Percentiles rank a stretch among this genome's conserved stretches.
phyloP scores from a whole-genome alignment of 164 flowering plant genomes.

The Aristolochia californica region DNA sequence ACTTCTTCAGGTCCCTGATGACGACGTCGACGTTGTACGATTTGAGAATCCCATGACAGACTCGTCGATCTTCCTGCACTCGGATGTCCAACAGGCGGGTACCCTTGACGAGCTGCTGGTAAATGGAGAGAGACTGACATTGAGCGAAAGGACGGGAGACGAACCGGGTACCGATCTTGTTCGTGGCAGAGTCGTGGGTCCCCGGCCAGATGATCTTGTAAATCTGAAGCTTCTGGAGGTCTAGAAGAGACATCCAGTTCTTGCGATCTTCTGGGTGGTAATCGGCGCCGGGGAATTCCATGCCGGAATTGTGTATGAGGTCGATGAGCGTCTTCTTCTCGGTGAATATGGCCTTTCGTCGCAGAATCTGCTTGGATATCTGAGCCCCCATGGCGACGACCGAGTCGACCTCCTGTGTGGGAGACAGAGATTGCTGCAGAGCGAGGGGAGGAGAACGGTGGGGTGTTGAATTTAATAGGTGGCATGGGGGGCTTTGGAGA shows the following conservation, averaged over 20 bases:
- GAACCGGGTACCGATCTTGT: conserved; percentile 58
- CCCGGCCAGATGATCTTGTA: conserved; percentile 89
- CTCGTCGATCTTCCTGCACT: conserved; percentile 57
- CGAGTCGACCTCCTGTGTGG: too few species aligned
- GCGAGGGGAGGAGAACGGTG: too few species aligned
- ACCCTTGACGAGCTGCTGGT: conserved; percentile 56
- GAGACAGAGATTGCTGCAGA: too few species aligned
- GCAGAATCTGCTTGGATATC: conserved; percentile 46
- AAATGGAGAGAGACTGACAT: conserved; percentile 69
- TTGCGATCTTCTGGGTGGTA: conserved; percentile 56
- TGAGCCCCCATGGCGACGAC: conserved; percentile 48
- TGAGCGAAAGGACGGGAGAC: conserved; percentile 81
- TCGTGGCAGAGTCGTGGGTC: conserved; percentile 91
- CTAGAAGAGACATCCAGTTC: conserved; percentile 70
- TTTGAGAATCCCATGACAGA: conserved; percentile 76
- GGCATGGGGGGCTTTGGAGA: too few species aligned
- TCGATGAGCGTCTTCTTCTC: conserved; percentile 53
- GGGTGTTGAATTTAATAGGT: too few species aligned
- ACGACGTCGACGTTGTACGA: conserved; percentile 71
- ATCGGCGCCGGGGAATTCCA: conserved; percentile 52
- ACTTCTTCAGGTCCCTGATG: conserved; percentile 54
- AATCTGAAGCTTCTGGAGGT: conserved; percentile 34
- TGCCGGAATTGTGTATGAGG: conserved; percentile 31
- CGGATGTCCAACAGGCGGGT: conserved; percentile 70
- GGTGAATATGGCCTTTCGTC: conserved; percentile 36